Percentiles rank a stretch among this genome's conserved stretches.
phyloP scores from a whole-genome alignment of 352 stramenopile species.

The Phytophthora agathidicida region DNA sequence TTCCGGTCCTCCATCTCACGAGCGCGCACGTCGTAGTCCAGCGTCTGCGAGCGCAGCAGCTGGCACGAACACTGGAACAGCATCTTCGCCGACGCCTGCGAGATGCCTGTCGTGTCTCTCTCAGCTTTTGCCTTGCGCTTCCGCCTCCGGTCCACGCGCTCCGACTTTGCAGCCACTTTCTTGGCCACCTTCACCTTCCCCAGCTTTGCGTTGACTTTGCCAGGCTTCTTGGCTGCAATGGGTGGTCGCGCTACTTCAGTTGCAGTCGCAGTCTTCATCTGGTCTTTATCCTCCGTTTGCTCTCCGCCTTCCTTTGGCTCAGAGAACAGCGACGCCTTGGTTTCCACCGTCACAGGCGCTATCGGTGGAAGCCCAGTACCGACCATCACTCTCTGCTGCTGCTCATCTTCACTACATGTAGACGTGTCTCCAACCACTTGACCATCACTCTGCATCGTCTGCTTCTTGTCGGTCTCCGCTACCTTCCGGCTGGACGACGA shows the following conservation, averaged over 20 bases:
- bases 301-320: neutral
- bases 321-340: neutral
- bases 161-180: constrained; percentile 18
- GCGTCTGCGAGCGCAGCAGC: constrained; percentile 36
- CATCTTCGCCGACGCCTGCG: constrained; percentile 37
- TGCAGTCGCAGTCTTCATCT: neutral
- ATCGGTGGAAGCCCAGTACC: constrained; percentile 3
- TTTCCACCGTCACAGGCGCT: neutral
- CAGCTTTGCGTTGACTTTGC: constrained; percentile 4
- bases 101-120: constrained; percentile 9
- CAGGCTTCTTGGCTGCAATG: constrained; percentile 1
- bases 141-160: constrained; percentile 16
- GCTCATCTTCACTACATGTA: constrained; percentile 31
- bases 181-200: constrained; percentile 3
- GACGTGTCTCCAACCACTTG: constrained; percentile 11
- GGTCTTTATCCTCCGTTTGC: neutral
- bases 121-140: constrained; percentile 19
- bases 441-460: constrained; percentile 18
- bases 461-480: constrained; percentile 3
- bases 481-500: neutral
- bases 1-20: constrained; percentile 53
- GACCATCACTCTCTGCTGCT: neutral
- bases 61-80: constrained; percentile 53
- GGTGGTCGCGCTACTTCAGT: neutral
- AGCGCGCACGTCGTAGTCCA: constrained; percentile 56